Evolutionary conservation across 116 monocot genomes (phyloP).

Genomic region (Phalaenopsis hybrid): DNA sequence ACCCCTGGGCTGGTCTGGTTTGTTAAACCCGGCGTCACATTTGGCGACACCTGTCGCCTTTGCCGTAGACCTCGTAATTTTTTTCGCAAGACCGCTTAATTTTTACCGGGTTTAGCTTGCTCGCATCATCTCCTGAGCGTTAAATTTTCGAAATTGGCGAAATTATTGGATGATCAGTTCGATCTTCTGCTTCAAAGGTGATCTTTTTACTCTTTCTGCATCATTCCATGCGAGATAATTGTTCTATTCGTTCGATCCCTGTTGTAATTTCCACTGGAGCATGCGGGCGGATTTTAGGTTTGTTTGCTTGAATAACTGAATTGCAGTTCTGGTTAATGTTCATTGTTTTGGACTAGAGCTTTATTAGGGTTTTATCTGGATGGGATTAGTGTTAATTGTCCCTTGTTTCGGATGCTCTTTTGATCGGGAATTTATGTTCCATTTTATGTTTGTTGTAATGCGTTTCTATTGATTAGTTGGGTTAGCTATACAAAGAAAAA

Average conservation of each 20-base stretch:
- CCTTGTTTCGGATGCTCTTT: background rate
- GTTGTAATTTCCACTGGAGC: background rate
- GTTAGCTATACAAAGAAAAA: background rate
- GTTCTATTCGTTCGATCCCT: background rate
- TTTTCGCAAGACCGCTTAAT: background rate
- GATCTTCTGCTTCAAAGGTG: background rate
- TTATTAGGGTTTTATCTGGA: conserved; percentile 1
- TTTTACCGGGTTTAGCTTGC: background rate
- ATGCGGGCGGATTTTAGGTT: background rate
- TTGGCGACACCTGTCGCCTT: conserved; percentile 2
- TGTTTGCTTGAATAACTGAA: conserved; percentile 4
- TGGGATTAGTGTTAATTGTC: background rate
- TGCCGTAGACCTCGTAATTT: background rate
- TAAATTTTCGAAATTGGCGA: background rate
- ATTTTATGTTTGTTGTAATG: background rate
- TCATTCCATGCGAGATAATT: background rate
- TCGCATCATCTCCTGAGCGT: background rate
- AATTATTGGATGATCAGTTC: conserved; percentile 1
- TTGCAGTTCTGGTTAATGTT: background rate
- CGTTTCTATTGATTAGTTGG: conserved; percentile 1
- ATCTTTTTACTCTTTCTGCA: background rate
- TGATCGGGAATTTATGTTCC: background rate
- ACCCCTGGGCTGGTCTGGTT: background rate
- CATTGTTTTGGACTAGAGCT: background rate
- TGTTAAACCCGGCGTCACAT: background rate